phyloP scores from a whole-genome alignment of 768 basidiomycete species.

The Xanthoconium stramineum region DNA sequence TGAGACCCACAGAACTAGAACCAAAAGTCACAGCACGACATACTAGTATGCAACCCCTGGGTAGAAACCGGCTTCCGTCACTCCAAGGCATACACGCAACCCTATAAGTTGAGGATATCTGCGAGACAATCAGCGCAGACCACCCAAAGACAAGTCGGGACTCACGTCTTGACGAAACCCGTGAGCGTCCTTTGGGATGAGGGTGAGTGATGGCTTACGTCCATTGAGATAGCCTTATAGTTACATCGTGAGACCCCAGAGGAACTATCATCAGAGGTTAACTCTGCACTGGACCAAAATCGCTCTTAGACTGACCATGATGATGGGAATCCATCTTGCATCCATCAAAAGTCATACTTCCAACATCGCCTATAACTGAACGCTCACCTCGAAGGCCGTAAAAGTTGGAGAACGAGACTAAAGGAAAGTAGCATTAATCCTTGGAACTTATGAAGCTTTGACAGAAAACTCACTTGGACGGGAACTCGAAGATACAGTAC shows the following conservation, averaged over 20 bases:
- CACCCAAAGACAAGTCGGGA: neutral
- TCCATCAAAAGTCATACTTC: neutral
- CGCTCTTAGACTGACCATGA: neutral
- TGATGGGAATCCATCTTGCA: conserved; percentile 1
- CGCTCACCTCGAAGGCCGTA: neutral
- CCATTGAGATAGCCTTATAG: no score
- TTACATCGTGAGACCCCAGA: conserved; percentile 2
- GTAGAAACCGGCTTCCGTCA: conserved; percentile 2
- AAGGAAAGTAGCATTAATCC: neutral
- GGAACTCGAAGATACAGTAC: neutral
- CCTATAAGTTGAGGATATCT: conserved; percentile 3
- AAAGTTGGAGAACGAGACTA: neutral
- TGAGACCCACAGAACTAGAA: neutral
- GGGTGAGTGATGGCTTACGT: neutral
- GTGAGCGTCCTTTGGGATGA: neutral
- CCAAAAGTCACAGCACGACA: neutral
- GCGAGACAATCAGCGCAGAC: neutral
- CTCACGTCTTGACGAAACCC: conserved; percentile 3
- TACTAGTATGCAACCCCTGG: conserved; percentile 1
- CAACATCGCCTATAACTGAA: neutral
- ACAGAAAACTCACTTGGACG: neutral
- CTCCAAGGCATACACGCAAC: neutral
- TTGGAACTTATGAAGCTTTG: neutral
- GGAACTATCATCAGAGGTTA: neutral
- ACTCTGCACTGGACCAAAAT: no score